A percentile compares a stretch with the other conserved stretches of the same genome.
Conservation (phyloP, 441 rosid genomes). For the Gossypium schwendimanii region DNA sequence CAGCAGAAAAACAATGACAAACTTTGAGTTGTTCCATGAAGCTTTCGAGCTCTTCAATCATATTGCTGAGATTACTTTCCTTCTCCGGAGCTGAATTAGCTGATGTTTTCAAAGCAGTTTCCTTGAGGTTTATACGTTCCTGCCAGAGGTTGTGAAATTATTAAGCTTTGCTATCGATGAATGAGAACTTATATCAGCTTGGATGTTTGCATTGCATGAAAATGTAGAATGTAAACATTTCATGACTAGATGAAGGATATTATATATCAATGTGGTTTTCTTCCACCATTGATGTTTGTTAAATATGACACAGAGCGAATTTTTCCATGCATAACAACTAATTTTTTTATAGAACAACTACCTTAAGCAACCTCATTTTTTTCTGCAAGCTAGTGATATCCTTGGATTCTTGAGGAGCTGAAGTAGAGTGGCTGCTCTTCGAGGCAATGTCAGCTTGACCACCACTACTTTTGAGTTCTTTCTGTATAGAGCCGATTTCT, state of each 20-base stretch:
- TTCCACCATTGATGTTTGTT: background rate
- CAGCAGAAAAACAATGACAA: constrained; percentile 10
- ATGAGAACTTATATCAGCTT: background rate
- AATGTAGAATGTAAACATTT: background rate
- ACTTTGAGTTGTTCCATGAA: constrained; percentile 21
- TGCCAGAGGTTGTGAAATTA: constrained; percentile 7
- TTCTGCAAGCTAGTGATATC: constrained; percentile 14
- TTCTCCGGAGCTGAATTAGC: constrained; percentile 9
- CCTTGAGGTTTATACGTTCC: constrained; percentile 12
- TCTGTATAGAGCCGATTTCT: constrained; percentile 19
- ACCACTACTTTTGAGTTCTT: constrained; percentile 8
- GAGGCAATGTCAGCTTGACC: constrained; percentile 11
- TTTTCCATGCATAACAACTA: constrained; percentile 1
- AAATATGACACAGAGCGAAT: background rate
- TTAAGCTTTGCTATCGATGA: constrained; percentile 2
- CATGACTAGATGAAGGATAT: background rate
- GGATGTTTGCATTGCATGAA: background rate
- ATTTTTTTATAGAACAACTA: constrained; percentile 9
- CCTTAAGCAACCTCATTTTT: constrained; percentile 21
- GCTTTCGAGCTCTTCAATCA: constrained; percentile 22
- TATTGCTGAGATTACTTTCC: constrained; percentile 13
- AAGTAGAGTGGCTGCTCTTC: constrained; percentile 9
- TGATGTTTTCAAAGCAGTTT: background rate
- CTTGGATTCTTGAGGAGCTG: constrained; percentile 7
- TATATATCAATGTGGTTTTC: background rate